Conservation (phyloP, 257 asterid species). For the Nicotiana attenuata region DNA sequence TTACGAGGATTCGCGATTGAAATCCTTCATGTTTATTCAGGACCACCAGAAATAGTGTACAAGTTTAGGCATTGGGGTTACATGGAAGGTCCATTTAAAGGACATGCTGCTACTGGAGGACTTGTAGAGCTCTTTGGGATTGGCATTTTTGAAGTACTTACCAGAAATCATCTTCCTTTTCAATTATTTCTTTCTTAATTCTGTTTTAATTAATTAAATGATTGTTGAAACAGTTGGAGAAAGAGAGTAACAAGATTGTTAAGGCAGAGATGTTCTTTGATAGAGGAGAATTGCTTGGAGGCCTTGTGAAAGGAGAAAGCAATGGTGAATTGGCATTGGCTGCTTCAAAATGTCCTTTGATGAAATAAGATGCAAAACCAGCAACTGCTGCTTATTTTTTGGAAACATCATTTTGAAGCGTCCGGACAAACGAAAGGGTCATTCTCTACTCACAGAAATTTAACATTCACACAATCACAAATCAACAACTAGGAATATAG, state of each 20-base stretch:
- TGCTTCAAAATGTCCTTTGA: slow-evolving; percentile 32
- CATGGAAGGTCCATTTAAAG: slow-evolving; percentile 64
- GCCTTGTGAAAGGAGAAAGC: slow-evolving; percentile 38
- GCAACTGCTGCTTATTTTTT: background rate
- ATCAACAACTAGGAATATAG: too few species aligned
- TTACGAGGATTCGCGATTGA: slow-evolving; percentile 72
- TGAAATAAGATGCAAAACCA: slow-evolving; percentile 7
- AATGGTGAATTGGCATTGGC: background rate
- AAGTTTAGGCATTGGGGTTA: slow-evolving; percentile 83
- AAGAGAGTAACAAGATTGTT: slow-evolving; percentile 40
- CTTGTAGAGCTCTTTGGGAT: slow-evolving; percentile 48
- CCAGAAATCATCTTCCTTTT: background rate
- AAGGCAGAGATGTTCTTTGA: slow-evolving; percentile 51
- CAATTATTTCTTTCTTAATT: background rate
- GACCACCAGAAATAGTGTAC: slow-evolving; percentile 60
- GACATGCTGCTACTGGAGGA: slow-evolving; percentile 55
- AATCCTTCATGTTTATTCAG: slow-evolving; percentile 60
- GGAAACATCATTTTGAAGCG: too few species aligned
- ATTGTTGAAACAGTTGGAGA: slow-evolving; percentile 34
- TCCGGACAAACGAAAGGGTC: too few species aligned
- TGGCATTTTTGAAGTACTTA: slow-evolving; percentile 43
- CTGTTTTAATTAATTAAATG: too few species aligned
- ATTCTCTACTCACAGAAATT: too few species aligned
- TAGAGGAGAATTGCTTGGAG: slow-evolving; percentile 54
- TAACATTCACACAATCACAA: too few species aligned